Percentiles rank a stretch among this genome's conserved stretches.
Conservation (phyloP, 257 asterid genomes). For the Nemophila menziesii region DNA sequence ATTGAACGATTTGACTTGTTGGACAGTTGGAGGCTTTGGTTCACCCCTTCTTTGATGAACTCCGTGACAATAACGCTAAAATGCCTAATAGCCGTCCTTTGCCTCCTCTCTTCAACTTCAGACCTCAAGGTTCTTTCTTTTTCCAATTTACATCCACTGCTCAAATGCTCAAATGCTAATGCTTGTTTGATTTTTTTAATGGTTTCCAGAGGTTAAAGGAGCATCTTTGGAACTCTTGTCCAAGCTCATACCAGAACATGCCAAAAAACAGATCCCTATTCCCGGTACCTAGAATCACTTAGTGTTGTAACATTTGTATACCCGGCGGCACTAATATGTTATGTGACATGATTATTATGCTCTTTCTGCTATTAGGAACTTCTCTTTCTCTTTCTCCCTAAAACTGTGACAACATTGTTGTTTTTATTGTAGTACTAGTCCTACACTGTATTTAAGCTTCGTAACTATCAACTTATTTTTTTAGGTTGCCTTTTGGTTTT, state of each 20-base stretch:
- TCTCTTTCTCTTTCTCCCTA: neutral
- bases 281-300: constrained; percentile 19
- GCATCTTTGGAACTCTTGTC: constrained; percentile 50
- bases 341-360: constrained; percentile 14
- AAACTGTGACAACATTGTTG: neutral
- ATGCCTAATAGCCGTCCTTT: constrained; percentile 68
- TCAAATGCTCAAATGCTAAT: neutral
- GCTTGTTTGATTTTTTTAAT: neutral
- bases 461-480: no score
- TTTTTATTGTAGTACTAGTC: neutral
- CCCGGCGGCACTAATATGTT: constrained; percentile 7
- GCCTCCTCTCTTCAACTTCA: constrained; percentile 71
- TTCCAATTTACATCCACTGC: neutral
- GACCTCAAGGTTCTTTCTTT: constrained; percentile 37
- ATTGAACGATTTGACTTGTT: neutral
- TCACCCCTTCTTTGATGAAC: constrained; percentile 67
- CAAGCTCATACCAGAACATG: constrained; percentile 63
- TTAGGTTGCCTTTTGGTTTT: no score
- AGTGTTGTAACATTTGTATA: neutral
- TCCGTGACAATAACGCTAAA: constrained; percentile 42
- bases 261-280: constrained; percentile 45
- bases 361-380: neutral
- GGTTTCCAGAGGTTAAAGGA: constrained; percentile 63
- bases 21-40: constrained; percentile 57
- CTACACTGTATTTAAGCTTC: no score